Conservation (phyloP, 306 rosid species). For the Pterocarpus santalinus region DNA sequence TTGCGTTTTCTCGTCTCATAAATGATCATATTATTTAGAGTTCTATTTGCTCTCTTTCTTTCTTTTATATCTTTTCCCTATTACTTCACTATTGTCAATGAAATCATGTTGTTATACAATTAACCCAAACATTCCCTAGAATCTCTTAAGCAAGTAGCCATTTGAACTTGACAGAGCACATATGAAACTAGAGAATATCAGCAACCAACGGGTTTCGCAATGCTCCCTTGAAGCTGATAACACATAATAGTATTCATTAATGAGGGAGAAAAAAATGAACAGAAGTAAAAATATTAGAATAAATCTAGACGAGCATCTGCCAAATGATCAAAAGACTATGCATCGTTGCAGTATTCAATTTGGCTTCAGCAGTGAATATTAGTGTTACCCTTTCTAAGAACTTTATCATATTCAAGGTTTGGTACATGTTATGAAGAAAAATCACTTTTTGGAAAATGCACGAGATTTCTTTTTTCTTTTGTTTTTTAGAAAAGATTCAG, state of each 20-base stretch:
- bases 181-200: constrained; percentile 86
- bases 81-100: not conserved
- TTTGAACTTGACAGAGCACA: constrained; percentile 96
- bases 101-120: constrained; percentile 24
- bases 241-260: constrained; percentile 40
- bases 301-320: constrained; percentile 31
- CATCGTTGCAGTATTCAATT: not conserved
- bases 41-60: too few relatives aligned
- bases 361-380: not conserved
- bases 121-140: constrained; percentile 69
- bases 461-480: too few relatives aligned
- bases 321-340: constrained; percentile 25
- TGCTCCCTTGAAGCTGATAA: constrained; percentile 87
- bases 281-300: not conserved
- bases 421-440: not conserved
- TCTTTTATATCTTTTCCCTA: not conserved
- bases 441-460: not conserved
- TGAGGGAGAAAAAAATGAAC: not conserved
- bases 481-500: too few relatives aligned
- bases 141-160: constrained; percentile 86
- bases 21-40: too few relatives aligned
- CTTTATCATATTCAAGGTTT: constrained; percentile 11
- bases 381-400: not conserved
- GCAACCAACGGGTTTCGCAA: constrained; percentile 91
- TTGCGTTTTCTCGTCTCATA: too few relatives aligned